phyloP scores from a whole-genome alignment of 306 rosid species.

The Arachis hypogaea region DNA sequence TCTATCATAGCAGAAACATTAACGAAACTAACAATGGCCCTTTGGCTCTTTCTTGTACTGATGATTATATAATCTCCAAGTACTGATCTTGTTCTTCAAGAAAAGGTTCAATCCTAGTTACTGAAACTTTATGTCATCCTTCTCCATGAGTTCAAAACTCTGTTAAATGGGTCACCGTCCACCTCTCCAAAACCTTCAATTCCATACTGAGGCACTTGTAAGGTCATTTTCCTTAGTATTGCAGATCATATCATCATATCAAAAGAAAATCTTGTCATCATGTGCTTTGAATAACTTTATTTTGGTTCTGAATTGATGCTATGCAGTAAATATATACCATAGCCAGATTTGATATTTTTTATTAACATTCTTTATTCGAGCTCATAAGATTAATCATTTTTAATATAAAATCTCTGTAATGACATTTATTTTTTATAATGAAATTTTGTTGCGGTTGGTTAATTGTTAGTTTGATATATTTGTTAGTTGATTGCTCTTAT shows the following conservation, averaged over 20 bases:
- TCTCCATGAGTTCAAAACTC: slow-evolving; percentile 44
- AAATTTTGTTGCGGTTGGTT: too few species aligned
- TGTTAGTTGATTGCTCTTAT: too few species aligned
- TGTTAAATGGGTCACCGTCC: slow-evolving; percentile 50
- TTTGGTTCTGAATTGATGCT: slow-evolving; percentile 3
- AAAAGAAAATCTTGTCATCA: neutral
- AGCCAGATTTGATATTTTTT: slow-evolving; percentile 53
- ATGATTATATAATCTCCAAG: slow-evolving; percentile 68
- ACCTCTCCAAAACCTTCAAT: slow-evolving; percentile 44
- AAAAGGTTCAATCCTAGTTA: slow-evolving; percentile 72
- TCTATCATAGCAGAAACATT: slow-evolving; percentile 65
- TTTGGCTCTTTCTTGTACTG: slow-evolving; percentile 72
- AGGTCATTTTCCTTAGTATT: too few species aligned
- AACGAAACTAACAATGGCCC: slow-evolving; percentile 75
- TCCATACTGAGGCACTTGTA: too few species aligned
- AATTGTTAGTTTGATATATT: too few species aligned
- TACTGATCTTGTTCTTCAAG: slow-evolving; percentile 73
- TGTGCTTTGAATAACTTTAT: neutral
- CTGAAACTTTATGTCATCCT: slow-evolving; percentile 48
- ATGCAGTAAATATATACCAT: slow-evolving; percentile 54
- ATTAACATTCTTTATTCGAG: too few species aligned
- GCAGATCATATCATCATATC: too few species aligned
- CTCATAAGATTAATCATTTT: too few species aligned
- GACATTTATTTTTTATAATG: too few species aligned
- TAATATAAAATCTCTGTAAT: too few species aligned